phyloP scores from a whole-genome alignment of 768 basidiomycete genomes.

The Mycena filopes region DNA sequence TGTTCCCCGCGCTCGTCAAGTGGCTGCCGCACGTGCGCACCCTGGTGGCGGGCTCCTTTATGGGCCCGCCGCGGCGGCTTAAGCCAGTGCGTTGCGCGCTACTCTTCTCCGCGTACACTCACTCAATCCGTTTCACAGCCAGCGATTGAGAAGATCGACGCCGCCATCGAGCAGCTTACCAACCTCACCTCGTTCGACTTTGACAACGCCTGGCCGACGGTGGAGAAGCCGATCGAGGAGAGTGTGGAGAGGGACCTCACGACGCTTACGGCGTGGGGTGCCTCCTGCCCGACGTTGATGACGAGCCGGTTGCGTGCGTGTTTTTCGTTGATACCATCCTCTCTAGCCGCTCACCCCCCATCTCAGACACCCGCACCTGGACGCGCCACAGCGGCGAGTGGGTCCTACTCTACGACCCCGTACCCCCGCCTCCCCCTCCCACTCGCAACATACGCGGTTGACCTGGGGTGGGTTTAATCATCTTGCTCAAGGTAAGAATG shows the following conservation, averaged over 20 bases:
- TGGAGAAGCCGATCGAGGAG: background rate
- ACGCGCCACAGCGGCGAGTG: background rate
- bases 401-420: background rate
- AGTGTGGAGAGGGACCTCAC: background rate
- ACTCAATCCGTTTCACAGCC: background rate
- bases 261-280: background rate
- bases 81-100: background rate
- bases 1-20: constrained; percentile 7
- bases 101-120: background rate
- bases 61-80: background rate
- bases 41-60: constrained; percentile 8
- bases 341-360: background rate
- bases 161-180: background rate
- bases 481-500: no score
- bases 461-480: no score
- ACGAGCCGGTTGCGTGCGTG: constrained; percentile 1
- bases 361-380: background rate
- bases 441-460: no score
- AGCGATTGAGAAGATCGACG: constrained; percentile 1
- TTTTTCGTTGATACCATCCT: background rate
- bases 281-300: constrained; percentile 2
- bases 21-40: constrained; percentile 3
- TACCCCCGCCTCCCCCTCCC: no score
- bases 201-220: background rate
- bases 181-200: constrained; percentile 3